phyloP scores from a whole-genome alignment of 352 stramenopile species.

The Blastocystis sp. region DNA sequence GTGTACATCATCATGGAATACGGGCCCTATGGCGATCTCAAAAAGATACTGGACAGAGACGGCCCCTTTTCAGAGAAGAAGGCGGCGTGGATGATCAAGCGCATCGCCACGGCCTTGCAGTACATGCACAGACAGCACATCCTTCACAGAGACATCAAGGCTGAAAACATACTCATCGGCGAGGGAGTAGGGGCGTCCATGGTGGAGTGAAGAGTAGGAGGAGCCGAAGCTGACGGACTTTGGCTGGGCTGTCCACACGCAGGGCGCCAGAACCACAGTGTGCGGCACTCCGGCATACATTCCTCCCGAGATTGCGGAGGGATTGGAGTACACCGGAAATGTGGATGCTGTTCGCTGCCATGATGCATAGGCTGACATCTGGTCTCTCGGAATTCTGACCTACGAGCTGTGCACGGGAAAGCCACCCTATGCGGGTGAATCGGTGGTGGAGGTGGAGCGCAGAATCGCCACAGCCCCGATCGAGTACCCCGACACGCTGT shows the following conservation, averaged over 20 bases:
- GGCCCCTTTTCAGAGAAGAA: conserved; percentile 35
- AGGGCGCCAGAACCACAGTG: not conserved
- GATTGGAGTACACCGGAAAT: not conserved
- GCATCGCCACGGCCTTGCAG: conserved; percentile 27
- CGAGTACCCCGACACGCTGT: conserved; percentile 8
- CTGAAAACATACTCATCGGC: conserved; percentile 48
- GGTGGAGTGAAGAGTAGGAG: not conserved
- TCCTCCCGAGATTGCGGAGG: conserved; percentile 41
- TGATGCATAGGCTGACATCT: conserved; percentile 46
- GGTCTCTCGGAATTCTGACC: conserved; percentile 54
- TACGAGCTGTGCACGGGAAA: conserved; percentile 56
- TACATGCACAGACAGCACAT: conserved; percentile 49
- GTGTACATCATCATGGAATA: conserved; percentile 62
- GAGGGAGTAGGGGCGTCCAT: not conserved
- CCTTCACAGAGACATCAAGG: conserved; percentile 58
- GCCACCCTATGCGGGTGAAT: not conserved
- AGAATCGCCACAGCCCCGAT: not conserved
- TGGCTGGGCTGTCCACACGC: conserved; percentile 43
- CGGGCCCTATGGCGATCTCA: conserved; percentile 52
- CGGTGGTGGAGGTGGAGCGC: not conserved
- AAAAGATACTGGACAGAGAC: conserved; percentile 40
- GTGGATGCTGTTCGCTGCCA: not conserved
- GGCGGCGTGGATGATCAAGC: conserved; percentile 37
- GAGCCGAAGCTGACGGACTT: conserved; percentile 61
- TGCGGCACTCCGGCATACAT: conserved; percentile 52